Conservation (phyloP, 108 stramenopile genomes). For the Phaeodactylum tricornutum region DNA sequence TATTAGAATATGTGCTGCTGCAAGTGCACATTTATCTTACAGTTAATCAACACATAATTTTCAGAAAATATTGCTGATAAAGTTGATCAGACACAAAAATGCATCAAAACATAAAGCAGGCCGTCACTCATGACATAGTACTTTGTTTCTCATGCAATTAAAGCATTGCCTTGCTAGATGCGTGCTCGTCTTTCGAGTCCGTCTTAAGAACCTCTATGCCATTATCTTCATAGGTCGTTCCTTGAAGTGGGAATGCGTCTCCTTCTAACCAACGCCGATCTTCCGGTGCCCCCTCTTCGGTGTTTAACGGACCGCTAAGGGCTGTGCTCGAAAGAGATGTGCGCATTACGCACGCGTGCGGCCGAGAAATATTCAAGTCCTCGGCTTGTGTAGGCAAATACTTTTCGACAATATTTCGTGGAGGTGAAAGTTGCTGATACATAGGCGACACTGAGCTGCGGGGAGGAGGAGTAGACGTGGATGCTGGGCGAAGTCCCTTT, state of each 20-base stretch:
- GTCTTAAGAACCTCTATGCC: constrained; percentile 5
- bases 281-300: too few relatives aligned
- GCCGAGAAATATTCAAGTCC: background rate
- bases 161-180: too few relatives aligned
- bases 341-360: constrained; percentile 3
- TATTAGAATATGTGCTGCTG: too few relatives aligned
- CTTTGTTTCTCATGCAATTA: too few relatives aligned
- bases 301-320: too few relatives aligned
- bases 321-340: background rate
- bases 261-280: background rate
- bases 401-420: constrained; percentile 1
- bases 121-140: too few relatives aligned
- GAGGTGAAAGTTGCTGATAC: constrained; percentile 2
- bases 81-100: too few relatives aligned
- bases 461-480: background rate
- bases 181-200: too few relatives aligned
- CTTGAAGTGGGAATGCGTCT: background rate
- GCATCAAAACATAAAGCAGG: too few relatives aligned
- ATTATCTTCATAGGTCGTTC: background rate
- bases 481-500: background rate
- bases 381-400: background rate
- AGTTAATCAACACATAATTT: too few relatives aligned
- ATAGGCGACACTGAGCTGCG: background rate
- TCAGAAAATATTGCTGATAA: too few relatives aligned
- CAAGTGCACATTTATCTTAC: too few relatives aligned